These are phyloP conservation scores for Botrytis medusae DNA, from an alignment of 2,329 filamentous ascomycete genomes.

Conservation along the genomic window DNA sequence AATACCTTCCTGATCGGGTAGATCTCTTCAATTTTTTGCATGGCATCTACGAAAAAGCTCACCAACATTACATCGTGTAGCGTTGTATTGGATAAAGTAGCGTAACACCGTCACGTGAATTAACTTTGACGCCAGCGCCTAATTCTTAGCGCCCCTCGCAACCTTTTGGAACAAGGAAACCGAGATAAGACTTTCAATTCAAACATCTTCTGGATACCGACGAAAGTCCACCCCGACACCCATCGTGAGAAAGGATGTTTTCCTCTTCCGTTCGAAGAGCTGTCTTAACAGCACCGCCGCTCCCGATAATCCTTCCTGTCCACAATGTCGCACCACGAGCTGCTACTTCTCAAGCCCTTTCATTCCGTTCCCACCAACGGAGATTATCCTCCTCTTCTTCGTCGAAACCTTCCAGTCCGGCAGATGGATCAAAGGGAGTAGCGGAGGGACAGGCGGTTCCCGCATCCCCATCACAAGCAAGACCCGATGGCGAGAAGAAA, in stretches of 20 bases:
- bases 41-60: not conserved
- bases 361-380: constrained; percentile 38
- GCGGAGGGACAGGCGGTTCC: constrained; percentile 29
- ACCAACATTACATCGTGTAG: not conserved
- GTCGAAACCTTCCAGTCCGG: constrained; percentile 43
- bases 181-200: constrained; percentile 19
- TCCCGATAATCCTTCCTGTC: constrained; percentile 34
- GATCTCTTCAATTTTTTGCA: not conserved
- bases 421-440: constrained; percentile 40
- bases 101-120: not conserved
- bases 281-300: constrained; percentile 33
- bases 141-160: constrained; percentile 13
- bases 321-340: constrained; percentile 33
- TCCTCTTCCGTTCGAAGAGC: constrained; percentile 40
- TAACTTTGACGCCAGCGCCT: not conserved
- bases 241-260: constrained; percentile 37
- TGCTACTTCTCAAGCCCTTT: constrained; percentile 32
- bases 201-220: constrained; percentile 12
- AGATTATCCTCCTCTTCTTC: constrained; percentile 42
- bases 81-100: not conserved
- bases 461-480: constrained; percentile 31
- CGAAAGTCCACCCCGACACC: constrained; percentile 18
- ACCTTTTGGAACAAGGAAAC: constrained; percentile 18
- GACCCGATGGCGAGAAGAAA: constrained; percentile 45
- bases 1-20: not conserved